Conservation (phyloP, 73 alveolate species). For the Breviolum minutum region DNA sequence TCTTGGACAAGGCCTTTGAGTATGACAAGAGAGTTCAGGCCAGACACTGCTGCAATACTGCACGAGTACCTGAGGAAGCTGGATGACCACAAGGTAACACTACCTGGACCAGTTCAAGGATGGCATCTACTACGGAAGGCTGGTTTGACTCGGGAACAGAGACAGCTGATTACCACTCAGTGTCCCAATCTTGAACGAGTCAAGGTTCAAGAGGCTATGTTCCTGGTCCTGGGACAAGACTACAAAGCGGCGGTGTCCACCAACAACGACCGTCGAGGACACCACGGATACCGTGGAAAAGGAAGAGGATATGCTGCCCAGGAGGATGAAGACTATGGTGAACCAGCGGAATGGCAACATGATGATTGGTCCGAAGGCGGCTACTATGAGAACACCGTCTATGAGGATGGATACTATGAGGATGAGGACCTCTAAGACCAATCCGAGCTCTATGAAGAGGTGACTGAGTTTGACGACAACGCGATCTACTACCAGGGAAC, state of each 20-base stretch:
- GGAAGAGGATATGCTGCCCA: conserved; percentile 14
- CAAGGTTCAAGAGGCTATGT: background rate
- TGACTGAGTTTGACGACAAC: background rate
- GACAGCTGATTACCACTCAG: background rate
- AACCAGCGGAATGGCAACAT: background rate
- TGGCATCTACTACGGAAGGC: background rate
- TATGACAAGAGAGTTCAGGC: background rate
- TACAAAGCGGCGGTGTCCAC: background rate
- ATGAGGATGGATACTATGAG: background rate
- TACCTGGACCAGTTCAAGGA: background rate
- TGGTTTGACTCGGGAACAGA: background rate
- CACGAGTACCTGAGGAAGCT: background rate
- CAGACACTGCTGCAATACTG: background rate
- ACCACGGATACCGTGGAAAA: background rate
- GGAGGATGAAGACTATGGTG: background rate
- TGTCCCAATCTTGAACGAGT: background rate
- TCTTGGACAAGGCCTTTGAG: background rate
- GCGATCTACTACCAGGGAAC: background rate
- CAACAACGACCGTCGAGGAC: background rate
- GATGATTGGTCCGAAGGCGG: background rate
- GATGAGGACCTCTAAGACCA: background rate
- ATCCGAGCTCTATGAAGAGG: background rate
- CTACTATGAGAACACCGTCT: background rate
- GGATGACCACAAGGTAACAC: background rate
- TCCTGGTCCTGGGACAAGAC: background rate